Evolutionary conservation across 1,284 basidiomycete genomes (phyloP).

Genomic region (Leccinum subspadiceum): DNA sequence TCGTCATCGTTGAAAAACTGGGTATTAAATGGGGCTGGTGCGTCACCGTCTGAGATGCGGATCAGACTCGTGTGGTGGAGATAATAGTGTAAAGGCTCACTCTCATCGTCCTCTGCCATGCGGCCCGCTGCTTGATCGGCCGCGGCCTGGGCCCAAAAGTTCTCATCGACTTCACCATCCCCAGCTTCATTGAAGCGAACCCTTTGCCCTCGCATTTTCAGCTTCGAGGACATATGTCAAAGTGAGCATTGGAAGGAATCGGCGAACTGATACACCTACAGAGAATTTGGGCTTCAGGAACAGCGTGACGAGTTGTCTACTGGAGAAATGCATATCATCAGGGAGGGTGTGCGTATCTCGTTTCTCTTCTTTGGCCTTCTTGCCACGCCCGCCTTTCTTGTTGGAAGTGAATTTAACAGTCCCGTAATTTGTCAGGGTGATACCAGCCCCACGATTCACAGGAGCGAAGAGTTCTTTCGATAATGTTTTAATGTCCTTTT

Average conservation of each 20-base stretch:
- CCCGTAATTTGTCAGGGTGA: slow-evolving; percentile 60
- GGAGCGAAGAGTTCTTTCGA: slow-evolving; percentile 82
- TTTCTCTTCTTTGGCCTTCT: slow-evolving; percentile 56
- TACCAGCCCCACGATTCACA: slow-evolving; percentile 60
- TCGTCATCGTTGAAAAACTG: slow-evolving; percentile 98
- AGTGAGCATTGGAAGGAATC: slow-evolving; percentile 8
- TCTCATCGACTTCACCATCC: slow-evolving; percentile 87
- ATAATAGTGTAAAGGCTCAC: slow-evolving; percentile 38
- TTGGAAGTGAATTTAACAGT: slow-evolving; percentile 41
- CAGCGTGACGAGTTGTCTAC: slow-evolving; percentile 83
- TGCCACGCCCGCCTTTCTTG: slow-evolving; percentile 43
- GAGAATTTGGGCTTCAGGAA: slow-evolving; percentile 96
- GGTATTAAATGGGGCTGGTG: slow-evolving; percentile 81
- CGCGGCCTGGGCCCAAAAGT: slow-evolving; percentile 94
- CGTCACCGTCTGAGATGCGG: slow-evolving; percentile 39
- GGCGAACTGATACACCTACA: slow-evolving; percentile 44
- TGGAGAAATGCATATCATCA: slow-evolving; percentile 97
- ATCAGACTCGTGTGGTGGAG: slow-evolving; percentile 4
- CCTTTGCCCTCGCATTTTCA: slow-evolving; percentile 77
- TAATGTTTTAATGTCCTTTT: slow-evolving; percentile 68
- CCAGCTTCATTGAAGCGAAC: slow-evolving; percentile 55
- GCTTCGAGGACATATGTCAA: slow-evolving; percentile 39
- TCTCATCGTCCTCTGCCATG: slow-evolving; percentile 58
- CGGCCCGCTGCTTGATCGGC: slow-evolving; percentile 71
- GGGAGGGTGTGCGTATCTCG: slow-evolving; percentile 83